These are phyloP conservation scores for Cucurbita pepo DNA, from an alignment of 306 rosid genomes.

Conservation along the genomic window DNA sequence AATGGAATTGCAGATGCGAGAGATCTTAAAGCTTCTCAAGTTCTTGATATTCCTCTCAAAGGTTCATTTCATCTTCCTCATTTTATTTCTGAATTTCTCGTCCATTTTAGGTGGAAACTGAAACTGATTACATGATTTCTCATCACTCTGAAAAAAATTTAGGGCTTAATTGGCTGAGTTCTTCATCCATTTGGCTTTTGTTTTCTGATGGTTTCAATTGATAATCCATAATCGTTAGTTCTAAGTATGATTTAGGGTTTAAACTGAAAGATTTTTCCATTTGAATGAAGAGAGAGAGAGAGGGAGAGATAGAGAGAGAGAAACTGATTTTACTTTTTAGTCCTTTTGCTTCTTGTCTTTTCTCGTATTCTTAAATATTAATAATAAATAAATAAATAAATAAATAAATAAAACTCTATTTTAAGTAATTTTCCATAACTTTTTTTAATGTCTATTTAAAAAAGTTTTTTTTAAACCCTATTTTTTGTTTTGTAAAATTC, in stretches of 20 bases:
- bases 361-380: no score
- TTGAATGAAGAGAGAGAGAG: neutral
- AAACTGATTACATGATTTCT: neutral
- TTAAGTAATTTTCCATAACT: neutral
- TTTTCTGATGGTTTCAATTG: neutral
- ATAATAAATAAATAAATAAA: no score
- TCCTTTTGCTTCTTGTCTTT: neutral
- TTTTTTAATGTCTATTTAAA: neutral
- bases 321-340: neutral
- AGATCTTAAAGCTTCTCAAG: conserved; percentile 24
- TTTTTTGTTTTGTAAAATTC: neutral
- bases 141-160: neutral
- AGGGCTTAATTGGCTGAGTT: neutral
- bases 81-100: neutral
- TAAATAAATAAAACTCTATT: neutral
- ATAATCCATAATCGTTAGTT: neutral
- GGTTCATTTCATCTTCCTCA: conserved; percentile 17
- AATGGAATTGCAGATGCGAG: conserved; percentile 31
- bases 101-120: neutral
- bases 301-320: neutral
- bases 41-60: conserved; percentile 71
- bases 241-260: neutral
- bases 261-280: neutral
- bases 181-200: neutral
- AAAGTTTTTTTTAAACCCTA: neutral